These are phyloP conservation scores for Phlebiopsis flavidoalba DNA, from an alignment of 768 basidiomycete species.

Conservation along the genomic window DNA sequence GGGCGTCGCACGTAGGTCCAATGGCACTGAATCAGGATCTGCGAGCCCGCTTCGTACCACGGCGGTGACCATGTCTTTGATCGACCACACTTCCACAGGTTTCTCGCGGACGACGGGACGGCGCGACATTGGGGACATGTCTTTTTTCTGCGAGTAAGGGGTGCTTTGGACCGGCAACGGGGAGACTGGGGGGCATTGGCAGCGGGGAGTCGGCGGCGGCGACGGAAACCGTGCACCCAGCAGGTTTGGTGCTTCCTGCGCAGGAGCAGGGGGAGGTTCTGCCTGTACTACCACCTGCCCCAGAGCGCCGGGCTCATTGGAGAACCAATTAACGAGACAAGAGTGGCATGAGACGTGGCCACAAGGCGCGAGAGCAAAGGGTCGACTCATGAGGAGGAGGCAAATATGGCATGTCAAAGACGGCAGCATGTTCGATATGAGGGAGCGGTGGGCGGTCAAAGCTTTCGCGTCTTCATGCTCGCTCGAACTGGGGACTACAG, in stretches of 20 bases:
- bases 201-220: background rate
- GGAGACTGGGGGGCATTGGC: background rate
- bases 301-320: conserved; percentile 26
- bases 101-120: conserved; percentile 34
- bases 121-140: conserved; percentile 42
- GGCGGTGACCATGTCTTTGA: conserved; percentile 41
- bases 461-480: conserved; percentile 2
- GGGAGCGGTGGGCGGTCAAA: conserved; percentile 45
- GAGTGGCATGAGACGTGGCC: conserved; percentile 68
- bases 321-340: conserved; percentile 79
- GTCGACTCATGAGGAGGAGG: conserved; percentile 66
- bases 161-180: conserved; percentile 4
- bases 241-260: background rate
- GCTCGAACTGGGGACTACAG: background rate
- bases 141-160: conserved; percentile 32
- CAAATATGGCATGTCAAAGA: conserved; percentile 76
- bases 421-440: conserved; percentile 52
- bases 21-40: conserved; percentile 8
- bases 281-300: conserved; percentile 11
- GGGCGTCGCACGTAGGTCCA: conserved; percentile 10
- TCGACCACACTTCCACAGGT: conserved; percentile 43
- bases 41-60: conserved; percentile 52
- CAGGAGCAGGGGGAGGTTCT: background rate
- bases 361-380: conserved; percentile 71
- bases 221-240: background rate